Percentiles rank a stretch among this genome's conserved stretches.
Conservation (phyloP, 2,329 filamentous ascomycete species). For the Cladophialophora immunda region DNA sequence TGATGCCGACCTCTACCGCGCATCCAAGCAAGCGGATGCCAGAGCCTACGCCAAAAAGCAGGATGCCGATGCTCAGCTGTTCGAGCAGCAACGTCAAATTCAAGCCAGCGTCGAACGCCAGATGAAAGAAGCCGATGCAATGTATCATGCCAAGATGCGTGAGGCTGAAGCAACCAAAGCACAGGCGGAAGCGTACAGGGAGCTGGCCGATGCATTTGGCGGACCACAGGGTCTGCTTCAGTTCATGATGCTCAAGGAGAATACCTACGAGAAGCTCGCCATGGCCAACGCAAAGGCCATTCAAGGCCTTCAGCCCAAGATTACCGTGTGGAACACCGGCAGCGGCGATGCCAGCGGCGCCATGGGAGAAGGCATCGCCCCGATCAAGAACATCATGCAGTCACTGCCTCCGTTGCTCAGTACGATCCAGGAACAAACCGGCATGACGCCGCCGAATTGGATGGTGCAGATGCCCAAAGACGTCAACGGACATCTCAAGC, state of each 20-base stretch:
- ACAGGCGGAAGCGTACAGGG: slow-evolving; percentile 81
- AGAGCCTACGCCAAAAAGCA: slow-evolving; percentile 50
- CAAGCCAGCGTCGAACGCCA: slow-evolving; percentile 41
- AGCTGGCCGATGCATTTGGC: slow-evolving; percentile 76
- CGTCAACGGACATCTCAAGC: slow-evolving; percentile 13
- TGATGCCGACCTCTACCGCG: slow-evolving; percentile 59
- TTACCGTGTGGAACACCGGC: slow-evolving; percentile 88
- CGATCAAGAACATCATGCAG: slow-evolving; percentile 84
- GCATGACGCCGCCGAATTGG: slow-evolving; percentile 82
- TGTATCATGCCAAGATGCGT: slow-evolving; percentile 68
- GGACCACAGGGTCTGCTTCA: slow-evolving; percentile 80
- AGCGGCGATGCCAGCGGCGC: slow-evolving; percentile 49
- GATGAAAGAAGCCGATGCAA: slow-evolving; percentile 67
- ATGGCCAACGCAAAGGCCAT: slow-evolving; percentile 80
- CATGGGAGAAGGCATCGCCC: slow-evolving; percentile 61
- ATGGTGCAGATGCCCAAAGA: slow-evolving; percentile 58
- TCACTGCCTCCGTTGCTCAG: slow-evolving; percentile 81
- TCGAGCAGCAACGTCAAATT: slow-evolving; percentile 40
- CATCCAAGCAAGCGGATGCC: slow-evolving; percentile 63
- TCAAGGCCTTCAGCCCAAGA: slow-evolving; percentile 83
- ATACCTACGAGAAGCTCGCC: slow-evolving; percentile 79
- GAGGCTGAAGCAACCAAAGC: slow-evolving; percentile 80
- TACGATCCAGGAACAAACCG: slow-evolving; percentile 89
- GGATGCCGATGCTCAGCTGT: slow-evolving; percentile 51
- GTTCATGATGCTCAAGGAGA: slow-evolving; percentile 87